Evolutionary conservation across 148 eudicot species (phyloP).

Genomic region (Polygonum maritimum): DNA sequence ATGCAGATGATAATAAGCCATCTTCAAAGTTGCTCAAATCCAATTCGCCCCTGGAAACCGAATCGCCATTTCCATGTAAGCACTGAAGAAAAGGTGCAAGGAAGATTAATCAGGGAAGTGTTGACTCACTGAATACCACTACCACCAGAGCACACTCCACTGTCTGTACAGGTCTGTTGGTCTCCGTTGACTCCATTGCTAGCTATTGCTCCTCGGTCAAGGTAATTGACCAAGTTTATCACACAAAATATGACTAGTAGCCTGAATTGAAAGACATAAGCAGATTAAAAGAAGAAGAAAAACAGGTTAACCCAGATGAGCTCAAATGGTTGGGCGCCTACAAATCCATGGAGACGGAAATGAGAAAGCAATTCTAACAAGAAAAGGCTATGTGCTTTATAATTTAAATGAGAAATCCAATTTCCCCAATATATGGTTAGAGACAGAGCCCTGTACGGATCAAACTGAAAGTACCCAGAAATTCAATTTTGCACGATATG

Average conservation of each 20-base stretch:
- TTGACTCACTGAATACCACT: slow-evolving; percentile 32
- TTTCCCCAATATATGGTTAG: too few relatives aligned
- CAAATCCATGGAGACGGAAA: neutral
- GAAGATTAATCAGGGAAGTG: neutral
- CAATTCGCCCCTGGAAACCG: slow-evolving; percentile 50
- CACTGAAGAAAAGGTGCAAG: neutral
- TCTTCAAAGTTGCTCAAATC: slow-evolving; percentile 79
- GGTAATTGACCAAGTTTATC: slow-evolving; percentile 32
- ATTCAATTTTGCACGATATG: neutral
- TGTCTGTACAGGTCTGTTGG: slow-evolving; percentile 21
- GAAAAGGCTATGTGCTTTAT: neutral
- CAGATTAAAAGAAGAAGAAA: neutral
- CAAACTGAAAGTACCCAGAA: neutral
- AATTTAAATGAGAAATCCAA: neutral
- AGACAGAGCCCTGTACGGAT: too few relatives aligned
- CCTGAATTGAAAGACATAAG: slow-evolving; percentile 13
- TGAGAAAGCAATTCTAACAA: neutral
- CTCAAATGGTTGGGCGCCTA: neutral
- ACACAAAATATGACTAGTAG: slow-evolving; percentile 28
- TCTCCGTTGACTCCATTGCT: slow-evolving; percentile 40
- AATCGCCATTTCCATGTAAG: neutral
- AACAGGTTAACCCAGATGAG: neutral
- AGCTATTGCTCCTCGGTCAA: slow-evolving; percentile 36
- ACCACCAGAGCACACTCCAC: slow-evolving; percentile 29
- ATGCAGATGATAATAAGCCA: slow-evolving; percentile 92